Base-by-base conservation (phyloP, 192 early-diverging fungal species). In the Geranomyces variabilis region DNA sequence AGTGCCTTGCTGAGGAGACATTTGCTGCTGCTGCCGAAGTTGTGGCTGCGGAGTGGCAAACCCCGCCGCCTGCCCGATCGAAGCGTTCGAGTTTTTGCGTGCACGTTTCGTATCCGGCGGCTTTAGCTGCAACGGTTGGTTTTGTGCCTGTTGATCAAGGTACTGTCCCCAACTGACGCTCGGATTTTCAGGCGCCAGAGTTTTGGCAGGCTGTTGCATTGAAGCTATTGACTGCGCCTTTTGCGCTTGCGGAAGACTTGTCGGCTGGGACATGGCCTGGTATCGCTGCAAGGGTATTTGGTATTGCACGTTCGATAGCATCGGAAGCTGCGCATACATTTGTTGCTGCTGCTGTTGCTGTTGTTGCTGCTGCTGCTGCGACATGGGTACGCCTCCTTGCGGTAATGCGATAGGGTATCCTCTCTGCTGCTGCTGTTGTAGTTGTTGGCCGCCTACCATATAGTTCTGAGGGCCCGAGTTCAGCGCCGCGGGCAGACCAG, bases 51-150 rank as follows among this genome's bases (percentile, higher is more conserved):
- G 28, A 26, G 44, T 41, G 22, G 41, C 17, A 17, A 41, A 49
- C 8, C 22, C 22, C 24, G 36, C 6, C 63, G 24, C n/a, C 19
- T 66, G 63, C 63, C 15, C 31, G 6, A 44, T 31, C 21, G 43
- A 26, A 12, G 44, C n/a, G 24, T 33, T n/a, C 9, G 63, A 49
- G 14, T 49, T 41, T 49, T 66, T 66, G 21, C 63, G n/a, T 22
- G 44, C 63, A 44, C 63, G 63, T 49, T 66, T 66, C 26, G 63
- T 8, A 21, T 33, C 63, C 22, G 63, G 63, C 31, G 63, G 63
- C 22, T 48, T 66, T 15, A 66, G 47, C 63, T 66, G 63, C 9
- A 66, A 46, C 7, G 47, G 63, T 7, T 41, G 5, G 19, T 0
- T 12, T 19, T 34, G 24, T 26, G 49, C 34, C 33, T 69, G 67